Base-by-base conservation (phyloP, 331 rosid species). In the Malus hybrid region DNA sequence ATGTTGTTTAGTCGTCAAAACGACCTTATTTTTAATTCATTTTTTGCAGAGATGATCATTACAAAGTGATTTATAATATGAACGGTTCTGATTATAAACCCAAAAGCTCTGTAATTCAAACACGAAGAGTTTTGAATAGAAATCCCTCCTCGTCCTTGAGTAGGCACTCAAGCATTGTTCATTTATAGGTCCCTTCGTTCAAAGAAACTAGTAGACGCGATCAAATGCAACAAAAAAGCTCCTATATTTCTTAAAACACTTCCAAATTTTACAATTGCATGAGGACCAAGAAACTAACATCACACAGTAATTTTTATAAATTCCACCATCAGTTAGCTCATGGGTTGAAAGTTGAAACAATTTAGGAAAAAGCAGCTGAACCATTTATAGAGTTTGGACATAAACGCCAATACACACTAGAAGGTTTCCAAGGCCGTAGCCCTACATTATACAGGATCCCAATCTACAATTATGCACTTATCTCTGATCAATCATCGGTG, bases 401-500 rank as follows among this genome's bases (percentile, higher is more conserved):
- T 8, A 39, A 55, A 5, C 36, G 57, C 68, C 66, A 46, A 46
- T 27, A 60, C 29, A 59, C 68, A 59, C 19, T 3, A 1, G 8
- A 10, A 27, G 32, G 33, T 13, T 57, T 57, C 15, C 76, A 39
- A 42, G 56, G 67, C 67, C 55, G 24, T 33, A 34, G 22, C 34
- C 67, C 22, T 14, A 56, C 14, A 64, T 64, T 13, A 12, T 16
- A 60, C 12, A 10, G 12, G 61, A 73, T 28, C 60, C 12, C 73
- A 32, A 10, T 60, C 66, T 34, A 68, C 54, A 34, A 8, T 16
- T 5, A 33, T 18, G 62, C 33, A 39, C 56, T 56, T 42, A 42
- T 42, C 13, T 42, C 13, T 10, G 46, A 42, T 42, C 46, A 84
- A 66, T 87, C 90, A 12, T 94, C 99, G 0, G 99, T 94, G 28